These are phyloP conservation scores for Ophiostoma piceae DNA, from an alignment of 2,329 filamentous ascomycete genomes.

Conservation along the genomic window DNA sequence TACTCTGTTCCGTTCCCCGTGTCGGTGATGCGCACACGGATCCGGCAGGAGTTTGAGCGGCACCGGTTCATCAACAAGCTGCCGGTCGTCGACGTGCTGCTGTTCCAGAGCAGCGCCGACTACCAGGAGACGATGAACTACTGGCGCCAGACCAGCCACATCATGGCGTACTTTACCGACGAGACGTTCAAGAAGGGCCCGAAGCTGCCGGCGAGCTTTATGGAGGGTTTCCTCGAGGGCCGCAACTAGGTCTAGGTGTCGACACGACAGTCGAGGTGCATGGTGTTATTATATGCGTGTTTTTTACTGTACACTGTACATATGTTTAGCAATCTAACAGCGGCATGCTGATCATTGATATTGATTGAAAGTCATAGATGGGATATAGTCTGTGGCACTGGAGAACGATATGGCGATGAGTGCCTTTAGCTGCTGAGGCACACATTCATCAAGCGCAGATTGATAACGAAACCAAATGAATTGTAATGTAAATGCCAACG, in stretches of 20 bases:
- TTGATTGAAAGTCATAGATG: too few species aligned
- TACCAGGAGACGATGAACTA: constrained; percentile 99
- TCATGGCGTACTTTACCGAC: constrained; percentile 93
- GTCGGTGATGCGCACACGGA: constrained; percentile 81
- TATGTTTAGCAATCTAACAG: constrained; percentile 1
- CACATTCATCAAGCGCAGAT: neutral
- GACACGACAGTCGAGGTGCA: neutral
- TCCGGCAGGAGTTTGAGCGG: constrained; percentile 94
- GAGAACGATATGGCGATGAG: too few species aligned
- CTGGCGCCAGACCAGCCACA: constrained; percentile 94
- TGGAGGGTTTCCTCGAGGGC: constrained; percentile 87
- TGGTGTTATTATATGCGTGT: constrained; percentile 2
- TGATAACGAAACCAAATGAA: constrained; percentile 1
- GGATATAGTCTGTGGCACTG: too few species aligned
- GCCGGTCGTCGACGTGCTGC: constrained; percentile 77
- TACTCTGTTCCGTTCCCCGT: constrained; percentile 89
- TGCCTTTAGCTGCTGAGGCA: too few species aligned
- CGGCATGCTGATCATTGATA: neutral
- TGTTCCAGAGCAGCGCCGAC: constrained; percentile 87
- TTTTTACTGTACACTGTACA: constrained; percentile 1
- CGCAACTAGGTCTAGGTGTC: constrained; percentile 18
- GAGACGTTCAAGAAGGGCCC: constrained; percentile 73
- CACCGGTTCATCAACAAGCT: constrained; percentile 91
- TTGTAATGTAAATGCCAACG: neutral
- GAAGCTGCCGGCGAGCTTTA: constrained; percentile 81